Base-by-base conservation (phyloP, 2,329 filamentous ascomycete genomes). In the Monosporascus cannonballus region DNA sequence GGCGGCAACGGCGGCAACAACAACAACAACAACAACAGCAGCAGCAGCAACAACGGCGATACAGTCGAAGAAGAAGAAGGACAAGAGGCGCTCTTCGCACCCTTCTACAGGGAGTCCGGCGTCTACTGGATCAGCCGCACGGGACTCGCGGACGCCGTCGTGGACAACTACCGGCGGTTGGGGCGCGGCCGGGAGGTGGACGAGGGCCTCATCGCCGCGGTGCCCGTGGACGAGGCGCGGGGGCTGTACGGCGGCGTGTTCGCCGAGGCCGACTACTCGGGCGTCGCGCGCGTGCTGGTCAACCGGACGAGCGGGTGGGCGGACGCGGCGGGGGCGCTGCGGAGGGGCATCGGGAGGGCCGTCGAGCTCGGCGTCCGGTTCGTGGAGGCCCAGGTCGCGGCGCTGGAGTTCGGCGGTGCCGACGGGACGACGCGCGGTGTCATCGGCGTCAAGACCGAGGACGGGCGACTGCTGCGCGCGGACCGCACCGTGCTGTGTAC, bases 281-380 rank as follows among this genome's bases (percentile, higher is more conserved):
- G 71, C 3, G 77, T 79, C 5, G 75, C 74, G 54, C 75, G 77
- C 56, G 77, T 81, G 6, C 67, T 79, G 18, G 67, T 81, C 20
- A 82, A 82, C 62, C 72, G 71, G 60, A 78, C 73, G 37, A 79
- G 77, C 62, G 79, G 79, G 0, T 82, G 79, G 78, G 78, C 71
- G n/a, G 76, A 77, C 41, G 79, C 79, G 15, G 78, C 76, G 22
- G 76, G 80, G 55, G 72, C 76, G 44, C 62, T 83, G 48, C 63
- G 67, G 52, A 73, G 73, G 7, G 73, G 78, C 2, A 79, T 75
- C 4, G 71, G 72, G 52, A 69, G 68, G 59, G 74, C 72, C 15
- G 57, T 80, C 2, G 69, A 71, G 51, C 61, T 77, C 24, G 79
- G 79, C 1, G 79, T 81, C 38, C 72, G 73, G 60, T 81, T 80